Base-by-base conservation (phyloP, 1,284 basidiomycete genomes). In the Sutorius eximius region DNA sequence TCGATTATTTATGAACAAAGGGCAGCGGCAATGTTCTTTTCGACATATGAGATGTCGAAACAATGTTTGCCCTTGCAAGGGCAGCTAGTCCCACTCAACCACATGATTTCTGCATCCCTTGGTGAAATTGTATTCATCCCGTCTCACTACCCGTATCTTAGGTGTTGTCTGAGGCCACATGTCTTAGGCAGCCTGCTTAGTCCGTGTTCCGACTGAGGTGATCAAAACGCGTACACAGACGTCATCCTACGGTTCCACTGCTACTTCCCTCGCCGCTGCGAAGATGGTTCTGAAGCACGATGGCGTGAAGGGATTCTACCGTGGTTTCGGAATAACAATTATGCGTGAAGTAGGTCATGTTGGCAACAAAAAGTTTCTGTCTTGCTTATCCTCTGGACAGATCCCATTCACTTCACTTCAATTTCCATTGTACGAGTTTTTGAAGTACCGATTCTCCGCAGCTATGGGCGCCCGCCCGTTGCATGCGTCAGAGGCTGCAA, bases 331-430 rank as follows among this genome's bases (percentile, higher is more conserved):
- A 1, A 85, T 83, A 52, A 93, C 90, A 0, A 81, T 93, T 42
- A 85, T 87, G 58, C 75, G 90, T 63, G 91, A 93, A 77, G 88
- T 87, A 53, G 55, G 79, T 66, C n/a, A 27, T 45, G 9, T 20
- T 32, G 2, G 15, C 45, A 32, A 3, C 29, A 32, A 27, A 11
- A n/a, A n/a, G n/a, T 5, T 16, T 37, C 36, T 18, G 13, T 24
- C 32, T 56, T 32, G 40, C 49, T 61, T 13, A 58, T 55, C 27
- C 42, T 22, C 58, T 41, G 12, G 3, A 38, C 41, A 96, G 93
- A 94, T 99, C 40, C 96, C 96, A 0, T 99, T 99, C 76, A 97
- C 96, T 1, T 96, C 94, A 12, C 79, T 99, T 24, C 97, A 99
- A 71, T 99, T 99, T 69, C 97, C 97, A 0, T 73, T 99, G 24